phyloP scores from a whole-genome alignment of 164 flowering plant genomes.

The Echeveria elegans region DNA sequence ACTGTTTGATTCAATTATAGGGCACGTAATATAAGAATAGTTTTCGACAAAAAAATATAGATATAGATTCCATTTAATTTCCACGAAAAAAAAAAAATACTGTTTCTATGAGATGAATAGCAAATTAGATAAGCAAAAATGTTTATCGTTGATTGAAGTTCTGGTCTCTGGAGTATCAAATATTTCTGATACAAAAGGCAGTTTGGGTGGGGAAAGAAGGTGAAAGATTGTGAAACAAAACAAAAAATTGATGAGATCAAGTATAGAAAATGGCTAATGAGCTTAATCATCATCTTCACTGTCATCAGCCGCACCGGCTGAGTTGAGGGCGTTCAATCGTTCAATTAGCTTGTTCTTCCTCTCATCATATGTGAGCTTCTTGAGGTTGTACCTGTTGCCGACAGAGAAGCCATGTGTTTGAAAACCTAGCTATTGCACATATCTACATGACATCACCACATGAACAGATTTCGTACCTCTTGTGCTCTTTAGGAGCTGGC shows the following conservation, averaged over 20 bases:
- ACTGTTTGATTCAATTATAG: neutral
- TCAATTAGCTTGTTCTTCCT: constrained; percentile 48
- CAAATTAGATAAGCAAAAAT: neutral
- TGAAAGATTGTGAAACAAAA: neutral
- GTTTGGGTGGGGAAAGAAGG: neutral
- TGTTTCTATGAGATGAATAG: too few relatives aligned
- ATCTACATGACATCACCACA: constrained; percentile 26
- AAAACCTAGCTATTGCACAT: neutral
- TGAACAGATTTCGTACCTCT: constrained; percentile 22
- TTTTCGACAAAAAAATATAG: too few relatives aligned
- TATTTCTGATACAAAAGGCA: neutral
- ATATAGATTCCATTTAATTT: too few relatives aligned
- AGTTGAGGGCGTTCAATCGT: constrained; percentile 55
- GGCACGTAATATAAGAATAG: neutral
- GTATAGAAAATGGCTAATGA: neutral
- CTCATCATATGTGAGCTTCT: constrained; percentile 59
- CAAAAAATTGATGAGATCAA: too few relatives aligned
- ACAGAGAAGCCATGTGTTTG: neutral
- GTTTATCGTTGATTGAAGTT: neutral
- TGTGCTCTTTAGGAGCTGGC: constrained; percentile 11
- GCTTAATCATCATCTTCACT: constrained; percentile 31
- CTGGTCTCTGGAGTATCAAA: too few relatives aligned
- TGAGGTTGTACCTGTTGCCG: constrained; percentile 43
- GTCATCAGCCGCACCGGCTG: constrained; percentile 37
- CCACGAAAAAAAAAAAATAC: too few relatives aligned